Base-by-base conservation (phyloP, 2,329 filamentous ascomycete species). In the Colletotrichum costaricense region DNA sequence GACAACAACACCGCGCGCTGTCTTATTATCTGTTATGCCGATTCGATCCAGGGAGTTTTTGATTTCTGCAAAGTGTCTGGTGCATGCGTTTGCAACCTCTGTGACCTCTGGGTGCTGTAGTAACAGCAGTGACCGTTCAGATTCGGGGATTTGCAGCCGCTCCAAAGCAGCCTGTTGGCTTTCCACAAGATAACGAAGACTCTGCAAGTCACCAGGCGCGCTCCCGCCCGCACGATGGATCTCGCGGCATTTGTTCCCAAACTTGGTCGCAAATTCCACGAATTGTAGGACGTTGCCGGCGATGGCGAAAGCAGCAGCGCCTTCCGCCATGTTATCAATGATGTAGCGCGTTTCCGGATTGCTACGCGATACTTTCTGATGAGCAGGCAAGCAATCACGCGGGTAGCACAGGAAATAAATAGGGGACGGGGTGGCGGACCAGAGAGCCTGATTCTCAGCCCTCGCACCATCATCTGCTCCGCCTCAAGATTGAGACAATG, bases 231-330 rank as follows among this genome's bases (percentile, higher is more conserved):
- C 26, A 5, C 35, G 54, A 7, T 67, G 55, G 2, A 67, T 59
- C 1, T 59, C 11, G 26, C 14, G 12, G 2, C 63, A 57, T 54
- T 59, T 59, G 26, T 58, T 11, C 1, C n/a, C 1, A 1, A 58
- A 35, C 4, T 59, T 67, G 0, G 24, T 49, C 19, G 35, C 63
- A 3, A 67, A 59, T 38, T 67, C 35, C 5, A 46, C 24, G 22
- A 67, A 67, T 28, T 58, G 63, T 14, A 67, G 26, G 2, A 67
- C 55, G 5, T 67, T 67, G 16, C 54, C 63, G 11, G 63, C 63
- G 1, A 67, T 35, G 22, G 63, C 54, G 2, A 67, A 59, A 49
- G 54, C 63, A 1, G 63, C 35, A 5, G 58, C 26, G 2, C 35
- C 11, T 30, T 67, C 63, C 2, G 26, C 38, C 38, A 67, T 66